phyloP scores from a whole-genome alignment of 192 early-diverging fungal species.

The Polychytrium aggregatum region DNA sequence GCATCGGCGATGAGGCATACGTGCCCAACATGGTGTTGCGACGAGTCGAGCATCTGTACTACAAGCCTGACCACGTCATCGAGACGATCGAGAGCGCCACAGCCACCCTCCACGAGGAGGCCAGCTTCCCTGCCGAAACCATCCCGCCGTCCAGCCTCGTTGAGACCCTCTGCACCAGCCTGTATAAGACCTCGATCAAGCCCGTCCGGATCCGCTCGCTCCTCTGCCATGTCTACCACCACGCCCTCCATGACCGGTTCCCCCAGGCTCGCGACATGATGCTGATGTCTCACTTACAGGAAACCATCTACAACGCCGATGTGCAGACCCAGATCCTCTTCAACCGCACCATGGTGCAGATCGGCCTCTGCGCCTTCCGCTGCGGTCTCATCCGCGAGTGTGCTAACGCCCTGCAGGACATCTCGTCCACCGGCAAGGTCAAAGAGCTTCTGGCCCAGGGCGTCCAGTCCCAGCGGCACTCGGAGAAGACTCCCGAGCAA shows the following conservation, averaged over 20 bases:
- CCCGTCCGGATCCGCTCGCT: slow-evolving; percentile 85
- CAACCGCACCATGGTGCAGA: slow-evolving; percentile 93
- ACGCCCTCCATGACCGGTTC: slow-evolving; percentile 93
- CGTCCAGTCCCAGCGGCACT: slow-evolving; percentile 55
- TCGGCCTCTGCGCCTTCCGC: slow-evolving; percentile 95
- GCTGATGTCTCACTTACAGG: slow-evolving; percentile 98
- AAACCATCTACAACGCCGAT: slow-evolving; percentile 78
- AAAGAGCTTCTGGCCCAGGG: slow-evolving; percentile 95
- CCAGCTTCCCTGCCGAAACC: too few relatives aligned
- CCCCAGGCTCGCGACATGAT: slow-evolving; percentile 87
- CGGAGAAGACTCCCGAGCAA: slow-evolving; percentile 77
- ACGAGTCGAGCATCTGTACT: slow-evolving; percentile 92
- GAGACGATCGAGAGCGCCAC: slow-evolving; percentile 65
- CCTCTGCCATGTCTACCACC: slow-evolving; percentile 95
- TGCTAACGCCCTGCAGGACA: slow-evolving; percentile 77
- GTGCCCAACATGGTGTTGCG: slow-evolving; percentile 67
- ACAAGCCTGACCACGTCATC: slow-evolving; percentile 88
- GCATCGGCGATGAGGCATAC: slow-evolving; percentile 18
- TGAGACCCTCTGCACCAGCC: slow-evolving; percentile 70
- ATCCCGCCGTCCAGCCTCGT: slow-evolving; percentile 47
- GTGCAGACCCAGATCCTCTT: slow-evolving; percentile 86
- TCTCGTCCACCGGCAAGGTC: slow-evolving; percentile 66
- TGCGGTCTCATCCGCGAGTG: slow-evolving; percentile 82
- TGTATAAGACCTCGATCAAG: slow-evolving; percentile 78
- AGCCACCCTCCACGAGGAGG: slow-evolving; percentile 37